These are phyloP conservation scores for Gentiana macrophylla DNA, from an alignment of 257 asterid genomes.

Conservation along the genomic window DNA sequence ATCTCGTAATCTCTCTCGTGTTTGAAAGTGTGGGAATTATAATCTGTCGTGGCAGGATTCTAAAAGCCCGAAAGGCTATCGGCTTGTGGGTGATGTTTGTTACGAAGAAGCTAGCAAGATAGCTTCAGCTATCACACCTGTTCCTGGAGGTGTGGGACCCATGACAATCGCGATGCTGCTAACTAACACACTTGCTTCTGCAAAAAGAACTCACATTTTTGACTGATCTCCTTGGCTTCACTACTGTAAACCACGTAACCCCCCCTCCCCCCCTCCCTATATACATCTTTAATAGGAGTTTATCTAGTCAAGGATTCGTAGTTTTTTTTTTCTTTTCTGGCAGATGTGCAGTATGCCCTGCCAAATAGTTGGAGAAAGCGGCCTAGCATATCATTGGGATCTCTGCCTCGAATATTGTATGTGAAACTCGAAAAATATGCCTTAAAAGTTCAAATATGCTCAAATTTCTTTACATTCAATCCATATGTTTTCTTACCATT, in stretches of 20 bases:
- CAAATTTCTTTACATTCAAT: too few species aligned
- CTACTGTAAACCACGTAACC: constrained; percentile 1
- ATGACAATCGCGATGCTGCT: constrained; percentile 98
- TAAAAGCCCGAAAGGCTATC: constrained; percentile 54
- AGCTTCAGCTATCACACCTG: constrained; percentile 95
- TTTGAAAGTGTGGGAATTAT: neutral
- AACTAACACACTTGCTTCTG: constrained; percentile 77
- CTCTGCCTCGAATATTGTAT: too few species aligned
- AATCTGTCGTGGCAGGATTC: constrained; percentile 38
- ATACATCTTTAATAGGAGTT: neutral
- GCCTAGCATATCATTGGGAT: too few species aligned
- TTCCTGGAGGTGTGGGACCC: constrained; percentile 98
- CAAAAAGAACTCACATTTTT: constrained; percentile 55
- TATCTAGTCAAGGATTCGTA: neutral
- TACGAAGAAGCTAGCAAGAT: constrained; percentile 81
- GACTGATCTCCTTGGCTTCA: constrained; percentile 19
- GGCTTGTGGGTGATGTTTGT: constrained; percentile 85
- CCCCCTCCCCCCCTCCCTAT: neutral
- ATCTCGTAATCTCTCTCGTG: neutral
- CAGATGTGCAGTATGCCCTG: too few species aligned
- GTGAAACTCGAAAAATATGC: too few species aligned
- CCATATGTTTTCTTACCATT: too few species aligned
- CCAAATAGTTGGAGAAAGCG: too few species aligned
- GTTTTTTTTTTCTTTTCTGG: too few species aligned
- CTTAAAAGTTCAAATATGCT: too few species aligned